Base-by-base conservation (phyloP, 768 basidiomycete species). In the Trametes meyenii region DNA sequence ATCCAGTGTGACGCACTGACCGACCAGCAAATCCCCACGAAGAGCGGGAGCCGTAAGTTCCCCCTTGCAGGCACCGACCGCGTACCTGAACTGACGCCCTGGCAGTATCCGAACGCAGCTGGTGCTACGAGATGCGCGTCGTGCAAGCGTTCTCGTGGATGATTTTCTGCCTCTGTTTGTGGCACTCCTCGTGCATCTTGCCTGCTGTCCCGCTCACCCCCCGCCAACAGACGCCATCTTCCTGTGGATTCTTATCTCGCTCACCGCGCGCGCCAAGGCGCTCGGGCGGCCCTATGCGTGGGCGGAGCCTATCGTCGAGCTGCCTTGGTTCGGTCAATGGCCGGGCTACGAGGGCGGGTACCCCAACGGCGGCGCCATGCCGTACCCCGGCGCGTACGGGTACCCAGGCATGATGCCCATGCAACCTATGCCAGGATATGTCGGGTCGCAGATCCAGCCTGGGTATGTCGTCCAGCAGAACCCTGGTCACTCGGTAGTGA, bases 111-210 rank as follows among this genome's bases (percentile, higher is more conserved):
- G 73, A 74, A 8, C 76, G 77, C 65, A 71, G 75, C 26, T 92
- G 81, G 65, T 93, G 91, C 71, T 88, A 89, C 71, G 83, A 90
- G 69, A 89, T 92, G 87, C 90, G 88, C 73, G 85, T 86, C 48
- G 79, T 90, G 36, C 83, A 91, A 65, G 89, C 88, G 2, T 83
- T 92, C 70, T 91, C 90, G 0, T 92, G 91, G 91, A 78, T 83
- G 69, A 74, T 84, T 53, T 92, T 92, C 68, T 77, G 78, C 59
- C 66, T 81, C 49, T 78, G 82, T 83, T 43, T 35, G 81, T 71
- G 44, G 55, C 16, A 54, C 38, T 50, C 12, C 23, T 45, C 16
- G 10, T 51, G 29, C 40, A 46, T 55, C 33, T 16, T 36, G 35
- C 39, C 26, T 51, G 19, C 13, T 23, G 21, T 14, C 40, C 56